These are phyloP conservation scores for Capsicum baccatum DNA, from an alignment of 257 asterid genomes.

Conservation along the genomic window DNA sequence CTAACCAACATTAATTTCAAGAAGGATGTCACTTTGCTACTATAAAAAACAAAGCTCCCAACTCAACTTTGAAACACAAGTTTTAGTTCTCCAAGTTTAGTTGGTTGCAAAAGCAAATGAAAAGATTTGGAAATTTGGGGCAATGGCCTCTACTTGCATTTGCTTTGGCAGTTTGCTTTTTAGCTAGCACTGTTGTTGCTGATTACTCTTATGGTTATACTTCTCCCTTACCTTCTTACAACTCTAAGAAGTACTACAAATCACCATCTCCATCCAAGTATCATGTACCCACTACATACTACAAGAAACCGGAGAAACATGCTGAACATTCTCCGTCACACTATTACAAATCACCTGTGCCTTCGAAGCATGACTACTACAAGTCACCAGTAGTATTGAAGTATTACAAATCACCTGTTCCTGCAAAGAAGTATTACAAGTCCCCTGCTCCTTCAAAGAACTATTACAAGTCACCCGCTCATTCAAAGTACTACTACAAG, in stretches of 20 bases:
- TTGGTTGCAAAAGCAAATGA: not conserved
- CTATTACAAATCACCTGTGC: not conserved
- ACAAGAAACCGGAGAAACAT: not conserved
- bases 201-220: not conserved
- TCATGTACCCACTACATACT: not conserved
- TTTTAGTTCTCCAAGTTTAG: not conserved
- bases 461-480: not conserved
- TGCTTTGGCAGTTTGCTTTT: conserved; percentile 7
- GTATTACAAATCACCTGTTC: not conserved
- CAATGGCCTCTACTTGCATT: not conserved
- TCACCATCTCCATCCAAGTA: not conserved
- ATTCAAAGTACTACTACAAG: not conserved
- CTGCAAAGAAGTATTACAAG: not conserved
- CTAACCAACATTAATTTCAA: not conserved
- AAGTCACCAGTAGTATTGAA: not conserved
- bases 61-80: not conserved
- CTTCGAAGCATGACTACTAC: too few relatives aligned
- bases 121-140: not conserved
- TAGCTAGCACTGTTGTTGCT: not conserved
- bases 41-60: not conserved
- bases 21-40: not conserved
- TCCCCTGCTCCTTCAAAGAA: not conserved
- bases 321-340: not conserved
- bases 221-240: not conserved
- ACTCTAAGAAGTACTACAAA: conserved; percentile 7